These are phyloP conservation scores for Houttuynia cordata DNA, from an alignment of 164 flowering plant species.

Conservation along the genomic window DNA sequence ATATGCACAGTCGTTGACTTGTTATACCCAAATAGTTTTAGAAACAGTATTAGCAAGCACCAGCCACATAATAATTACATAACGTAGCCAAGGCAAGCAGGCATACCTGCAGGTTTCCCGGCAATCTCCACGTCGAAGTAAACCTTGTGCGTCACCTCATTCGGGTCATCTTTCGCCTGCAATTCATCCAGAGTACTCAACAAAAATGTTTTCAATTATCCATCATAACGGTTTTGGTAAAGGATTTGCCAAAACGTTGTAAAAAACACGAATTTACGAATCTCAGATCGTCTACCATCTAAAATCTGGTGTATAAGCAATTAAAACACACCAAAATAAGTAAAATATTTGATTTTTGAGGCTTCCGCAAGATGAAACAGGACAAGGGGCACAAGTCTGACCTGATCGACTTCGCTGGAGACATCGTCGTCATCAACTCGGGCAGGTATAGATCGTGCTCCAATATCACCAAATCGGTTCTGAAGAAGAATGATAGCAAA, in stretches of 20 bases:
- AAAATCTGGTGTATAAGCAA: too few species aligned
- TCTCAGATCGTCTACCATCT: too few species aligned
- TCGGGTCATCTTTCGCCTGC: constrained; percentile 25
- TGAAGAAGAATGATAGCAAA: not conserved
- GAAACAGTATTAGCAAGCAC: not conserved
- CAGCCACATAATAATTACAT: too few species aligned
- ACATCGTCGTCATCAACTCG: not conserved
- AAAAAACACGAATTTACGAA: too few species aligned
- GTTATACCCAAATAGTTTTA: too few species aligned
- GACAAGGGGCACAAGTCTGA: not conserved
- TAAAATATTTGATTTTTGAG: not conserved
- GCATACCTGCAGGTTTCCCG: constrained; percentile 75
- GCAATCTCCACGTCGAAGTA: constrained; percentile 79
- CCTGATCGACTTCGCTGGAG: not conserved
- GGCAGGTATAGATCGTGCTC: not conserved
- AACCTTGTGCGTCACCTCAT: constrained; percentile 71
- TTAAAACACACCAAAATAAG: too few species aligned
- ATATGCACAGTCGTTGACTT: too few species aligned
- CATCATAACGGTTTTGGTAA: not conserved
- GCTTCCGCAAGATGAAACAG: not conserved
- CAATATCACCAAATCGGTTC: constrained; percentile 1
- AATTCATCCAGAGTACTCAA: constrained; percentile 24
- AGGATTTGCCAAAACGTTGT: too few species aligned
- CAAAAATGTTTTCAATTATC: not conserved
- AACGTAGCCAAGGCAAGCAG: constrained; percentile 1